These are phyloP conservation scores for Fusarium sarcochroum DNA, from an alignment of 2,329 filamentous ascomycete genomes.

Conservation along the genomic window DNA sequence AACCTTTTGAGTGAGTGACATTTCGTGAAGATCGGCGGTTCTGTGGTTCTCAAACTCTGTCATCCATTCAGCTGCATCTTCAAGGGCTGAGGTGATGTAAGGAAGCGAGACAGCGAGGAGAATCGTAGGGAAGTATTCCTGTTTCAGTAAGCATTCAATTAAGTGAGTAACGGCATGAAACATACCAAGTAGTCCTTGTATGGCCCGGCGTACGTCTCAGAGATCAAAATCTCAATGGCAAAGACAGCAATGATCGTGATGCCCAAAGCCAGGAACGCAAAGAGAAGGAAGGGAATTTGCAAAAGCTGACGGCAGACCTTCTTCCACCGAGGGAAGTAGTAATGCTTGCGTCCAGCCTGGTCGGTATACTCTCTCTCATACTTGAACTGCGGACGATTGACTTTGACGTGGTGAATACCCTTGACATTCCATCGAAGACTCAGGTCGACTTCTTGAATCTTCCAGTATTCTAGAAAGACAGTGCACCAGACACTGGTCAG, in stretches of 20 bases:
- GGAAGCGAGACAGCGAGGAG: conserved; percentile 77
- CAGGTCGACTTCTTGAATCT: conserved; percentile 79
- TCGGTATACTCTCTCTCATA: conserved; percentile 74
- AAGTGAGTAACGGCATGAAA: accelerated
- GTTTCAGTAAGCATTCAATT: too few relatives aligned
- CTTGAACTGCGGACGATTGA: conserved; percentile 74
- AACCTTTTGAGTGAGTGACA: conserved; percentile 79
- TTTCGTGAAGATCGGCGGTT: conserved; percentile 76
- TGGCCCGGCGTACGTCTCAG: conserved; percentile 79
- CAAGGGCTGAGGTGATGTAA: conserved; percentile 73
- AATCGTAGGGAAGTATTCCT: conserved; percentile 79
- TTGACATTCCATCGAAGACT: conserved; percentile 80
- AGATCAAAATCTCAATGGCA: conserved; percentile 81
- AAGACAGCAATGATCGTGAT: conserved; percentile 78
- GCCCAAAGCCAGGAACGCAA: conserved; percentile 72
- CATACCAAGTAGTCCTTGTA: conserved; percentile 74
- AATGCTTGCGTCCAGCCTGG: conserved; percentile 72
- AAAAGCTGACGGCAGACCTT: conserved; percentile 75
- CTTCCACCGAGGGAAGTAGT: conserved; percentile 75
- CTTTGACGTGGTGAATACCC: conserved; percentile 76
- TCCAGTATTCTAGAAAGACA: conserved; percentile 85
- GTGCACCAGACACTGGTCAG: conserved; percentile 78
- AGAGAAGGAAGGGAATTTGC: conserved; percentile 76
- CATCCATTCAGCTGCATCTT: conserved; percentile 72
- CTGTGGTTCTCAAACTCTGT: conserved; percentile 83